Evolutionary conservation across 148 eudicot species (phyloP).

Genomic region (Fallopia convolvulus): DNA sequence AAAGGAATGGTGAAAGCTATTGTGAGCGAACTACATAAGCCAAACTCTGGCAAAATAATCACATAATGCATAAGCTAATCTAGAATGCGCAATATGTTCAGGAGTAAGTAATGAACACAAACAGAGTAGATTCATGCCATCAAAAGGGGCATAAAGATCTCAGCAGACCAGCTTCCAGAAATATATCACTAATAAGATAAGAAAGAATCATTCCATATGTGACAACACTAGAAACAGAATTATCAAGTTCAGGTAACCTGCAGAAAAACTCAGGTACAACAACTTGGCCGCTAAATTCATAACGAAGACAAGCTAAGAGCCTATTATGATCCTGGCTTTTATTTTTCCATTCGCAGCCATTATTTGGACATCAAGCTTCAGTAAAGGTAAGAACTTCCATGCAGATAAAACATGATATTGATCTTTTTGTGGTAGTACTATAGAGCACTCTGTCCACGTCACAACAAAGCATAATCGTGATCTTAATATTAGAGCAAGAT

Average conservation of each 20-base stretch:
- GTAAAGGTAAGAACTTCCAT: not conserved
- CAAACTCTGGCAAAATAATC: not conserved
- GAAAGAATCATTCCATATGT: not conserved
- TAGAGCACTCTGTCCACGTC: not conserved
- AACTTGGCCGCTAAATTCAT: slow-evolving; percentile 1
- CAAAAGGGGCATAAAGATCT: not conserved
- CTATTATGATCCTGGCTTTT: not conserved
- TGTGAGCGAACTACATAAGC: not conserved
- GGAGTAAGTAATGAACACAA: not conserved
- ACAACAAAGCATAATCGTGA: not conserved
- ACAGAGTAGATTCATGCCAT: not conserved
- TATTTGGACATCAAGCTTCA: not conserved
- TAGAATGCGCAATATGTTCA: not conserved
- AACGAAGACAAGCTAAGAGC: not conserved
- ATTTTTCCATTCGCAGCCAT: not conserved
- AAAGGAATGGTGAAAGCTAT: not conserved
- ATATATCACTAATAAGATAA: not conserved
- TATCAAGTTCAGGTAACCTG: not conserved
- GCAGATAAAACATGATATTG: not conserved
- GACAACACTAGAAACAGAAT: not conserved
- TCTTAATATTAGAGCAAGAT: not conserved
- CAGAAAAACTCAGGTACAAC: not conserved
- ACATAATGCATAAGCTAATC: not conserved
- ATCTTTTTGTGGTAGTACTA: not conserved
- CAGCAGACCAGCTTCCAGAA: not conserved